Base-by-base conservation (phyloP, 139 green algal genomes). In the Auxenochlorella pyrenoidosa region DNA sequence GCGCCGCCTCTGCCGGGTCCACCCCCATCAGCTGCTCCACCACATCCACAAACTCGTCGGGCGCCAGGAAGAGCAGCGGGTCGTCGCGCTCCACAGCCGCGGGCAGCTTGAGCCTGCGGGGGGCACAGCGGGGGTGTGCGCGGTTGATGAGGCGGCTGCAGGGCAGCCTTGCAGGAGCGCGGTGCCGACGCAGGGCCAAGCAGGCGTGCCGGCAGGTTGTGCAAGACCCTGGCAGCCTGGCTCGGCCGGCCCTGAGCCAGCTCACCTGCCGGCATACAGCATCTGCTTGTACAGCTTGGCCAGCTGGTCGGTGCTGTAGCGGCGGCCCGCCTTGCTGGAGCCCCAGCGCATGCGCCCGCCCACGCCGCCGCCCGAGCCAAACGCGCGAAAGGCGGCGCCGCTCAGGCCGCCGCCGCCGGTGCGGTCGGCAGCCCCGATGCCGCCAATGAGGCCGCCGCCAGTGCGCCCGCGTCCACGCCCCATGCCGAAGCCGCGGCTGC, bases 31-130 rank as follows among this genome's bases (percentile, higher is more conserved):
- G 60, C 77, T 92, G 89, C 75, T 91, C 82, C 73, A 92, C 77
- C 40, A 92, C 89, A 82, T 92, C 88, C 59, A 92, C 63, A 87
- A 92, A 90, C 19, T 92, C 89, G 30, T 79, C 77, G 13, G 43
- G 28, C 30, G 16, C 32, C n/a, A 84, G 58, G n/a, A 92, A 92
- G 54, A 92, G 76, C 38, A 75, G 40, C 44, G 89, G 88, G 79
- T 92, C 89, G 63, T 92, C 89, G 34, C 80, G 60, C 47, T 87
- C 78, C 16, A 94, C 85, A 4, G 40, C 82, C 12, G 63, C 24
- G 4, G 91, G 91, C 59, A 92, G 82, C 18, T 41, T 21, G 44
- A 94, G 66, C 38, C 77, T 79, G 83, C 63, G n/a, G 38, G 79
- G 26, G 10, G 47, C 26, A 26, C 36, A 3, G 21, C 43, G 4